Evolutionary conservation across 441 rosid species (phyloP).

Genomic region (Mallotus japonicus): DNA sequence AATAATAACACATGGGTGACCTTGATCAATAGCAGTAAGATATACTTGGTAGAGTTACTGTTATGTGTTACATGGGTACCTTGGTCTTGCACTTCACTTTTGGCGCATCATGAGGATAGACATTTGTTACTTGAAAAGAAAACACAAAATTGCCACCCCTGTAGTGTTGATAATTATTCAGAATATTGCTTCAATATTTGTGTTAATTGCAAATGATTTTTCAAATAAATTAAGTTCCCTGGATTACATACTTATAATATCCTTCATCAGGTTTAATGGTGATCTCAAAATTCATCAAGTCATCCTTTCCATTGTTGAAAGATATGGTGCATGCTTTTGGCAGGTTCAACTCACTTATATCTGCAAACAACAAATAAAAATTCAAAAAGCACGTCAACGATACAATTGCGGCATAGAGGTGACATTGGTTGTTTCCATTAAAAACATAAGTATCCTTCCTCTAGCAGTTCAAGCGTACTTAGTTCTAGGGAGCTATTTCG

Average conservation of each 20-base stretch:
- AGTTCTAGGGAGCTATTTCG: no score
- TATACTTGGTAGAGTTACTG: no score
- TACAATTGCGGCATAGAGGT: no score
- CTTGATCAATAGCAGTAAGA: no score
- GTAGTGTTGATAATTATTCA: neutral
- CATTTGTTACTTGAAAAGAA: conserved; percentile 69
- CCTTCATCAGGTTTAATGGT: conserved; percentile 91
- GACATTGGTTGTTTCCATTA: no score
- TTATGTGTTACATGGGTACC: conserved; percentile 37
- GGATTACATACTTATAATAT: conserved; percentile 61
- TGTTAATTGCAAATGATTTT: no score
- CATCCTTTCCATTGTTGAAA: conserved; percentile 88
- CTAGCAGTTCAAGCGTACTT: no score
- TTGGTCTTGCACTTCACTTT: conserved; percentile 96
- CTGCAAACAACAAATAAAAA: neutral
- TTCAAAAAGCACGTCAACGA: neutral
- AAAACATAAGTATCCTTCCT: no score
- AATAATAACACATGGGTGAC: neutral
- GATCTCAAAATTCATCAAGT: conserved; percentile 88
- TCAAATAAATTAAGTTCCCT: no score
- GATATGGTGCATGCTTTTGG: conserved; percentile 69
- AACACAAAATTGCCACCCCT: conserved; percentile 73
- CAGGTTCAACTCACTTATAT: conserved; percentile 52
- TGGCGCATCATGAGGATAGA: conserved; percentile 95
- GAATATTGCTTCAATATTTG: neutral